Evolutionary conservation across 1,284 basidiomycete species (phyloP).

Genomic region (Pterulicium gracile): DNA sequence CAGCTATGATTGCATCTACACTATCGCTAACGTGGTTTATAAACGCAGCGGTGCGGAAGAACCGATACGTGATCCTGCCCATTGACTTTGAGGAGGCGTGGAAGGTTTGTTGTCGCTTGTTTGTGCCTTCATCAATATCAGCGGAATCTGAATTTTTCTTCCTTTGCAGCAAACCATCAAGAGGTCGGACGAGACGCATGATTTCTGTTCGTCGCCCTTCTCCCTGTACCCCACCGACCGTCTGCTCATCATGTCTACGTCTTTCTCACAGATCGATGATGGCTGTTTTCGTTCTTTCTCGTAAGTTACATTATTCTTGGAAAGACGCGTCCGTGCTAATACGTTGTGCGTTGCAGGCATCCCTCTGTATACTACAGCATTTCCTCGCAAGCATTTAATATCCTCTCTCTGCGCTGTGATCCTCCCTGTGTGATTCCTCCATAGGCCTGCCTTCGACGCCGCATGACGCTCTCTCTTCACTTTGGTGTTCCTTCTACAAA

Average conservation of each 20-base stretch:
- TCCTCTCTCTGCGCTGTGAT: too few species aligned
- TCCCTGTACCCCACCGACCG: conserved; percentile 13
- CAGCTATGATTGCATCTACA: background rate
- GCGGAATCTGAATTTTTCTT: conserved; percentile 15
- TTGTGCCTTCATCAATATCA: conserved; percentile 23
- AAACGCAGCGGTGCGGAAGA: conserved; percentile 85
- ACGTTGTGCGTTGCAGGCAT: too few species aligned
- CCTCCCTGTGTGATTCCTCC: conserved; percentile 9
- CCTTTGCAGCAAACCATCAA: conserved; percentile 79
- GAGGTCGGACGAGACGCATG: conserved; percentile 85
- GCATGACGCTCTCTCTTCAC: conserved; percentile 48
- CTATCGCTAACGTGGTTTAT: conserved; percentile 8
- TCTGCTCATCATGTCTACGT: conserved; percentile 12
- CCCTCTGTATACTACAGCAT: too few species aligned
- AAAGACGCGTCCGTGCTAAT: too few species aligned
- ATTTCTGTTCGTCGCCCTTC: conserved; percentile 72
- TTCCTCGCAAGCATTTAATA: too few species aligned
- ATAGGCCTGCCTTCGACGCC: conserved; percentile 1
- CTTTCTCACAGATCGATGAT: conserved; percentile 15
- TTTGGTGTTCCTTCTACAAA: conserved; percentile 63
- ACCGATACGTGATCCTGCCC: conserved; percentile 94
- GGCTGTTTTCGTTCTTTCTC: conserved; percentile 7
- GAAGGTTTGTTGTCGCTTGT: conserved; percentile 70
- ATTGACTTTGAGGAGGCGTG: conserved; percentile 98
- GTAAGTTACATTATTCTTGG: too few species aligned